Conservation (phyloP, 345 rosid genomes). For the Eucalyptus curtisii region DNA sequence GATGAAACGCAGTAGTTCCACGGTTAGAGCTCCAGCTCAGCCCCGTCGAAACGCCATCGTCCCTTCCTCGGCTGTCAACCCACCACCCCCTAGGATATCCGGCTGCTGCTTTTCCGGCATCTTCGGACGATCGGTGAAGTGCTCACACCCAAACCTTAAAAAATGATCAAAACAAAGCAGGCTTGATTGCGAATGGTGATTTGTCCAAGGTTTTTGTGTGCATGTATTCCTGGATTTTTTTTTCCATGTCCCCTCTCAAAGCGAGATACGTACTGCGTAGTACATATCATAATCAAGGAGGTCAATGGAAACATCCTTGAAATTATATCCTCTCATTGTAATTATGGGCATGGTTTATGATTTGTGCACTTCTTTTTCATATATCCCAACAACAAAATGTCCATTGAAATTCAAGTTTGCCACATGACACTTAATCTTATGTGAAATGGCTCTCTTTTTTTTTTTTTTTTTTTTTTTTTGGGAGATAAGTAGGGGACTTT, state of each 20-base stretch:
- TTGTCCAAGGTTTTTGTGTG: neutral
- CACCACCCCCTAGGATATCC: slow-evolving; percentile 54
- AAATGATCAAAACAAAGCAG: neutral
- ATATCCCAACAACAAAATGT: neutral
- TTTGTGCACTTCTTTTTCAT: neutral
- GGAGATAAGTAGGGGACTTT: neutral
- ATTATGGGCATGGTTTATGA: neutral
- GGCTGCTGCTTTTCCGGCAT: slow-evolving; percentile 50
- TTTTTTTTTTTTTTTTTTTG: rapidly evolving
- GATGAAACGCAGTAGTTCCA: neutral
- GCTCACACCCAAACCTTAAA: neutral
- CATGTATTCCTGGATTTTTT: neutral
- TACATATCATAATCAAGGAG: neutral
- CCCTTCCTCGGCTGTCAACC: slow-evolving; percentile 21
- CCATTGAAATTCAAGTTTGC: neutral
- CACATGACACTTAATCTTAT: neutral
- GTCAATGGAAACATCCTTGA: neutral
- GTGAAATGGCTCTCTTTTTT: neutral
- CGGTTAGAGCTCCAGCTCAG: neutral
- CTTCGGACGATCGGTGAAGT: slow-evolving; percentile 16
- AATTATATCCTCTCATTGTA: neutral
- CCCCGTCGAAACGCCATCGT: neutral
- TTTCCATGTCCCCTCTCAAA: neutral
- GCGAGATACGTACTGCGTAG: neutral
- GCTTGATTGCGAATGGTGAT: neutral